phyloP scores from a whole-genome alignment of 306 rosid species.

The Datisca glomerata region DNA sequence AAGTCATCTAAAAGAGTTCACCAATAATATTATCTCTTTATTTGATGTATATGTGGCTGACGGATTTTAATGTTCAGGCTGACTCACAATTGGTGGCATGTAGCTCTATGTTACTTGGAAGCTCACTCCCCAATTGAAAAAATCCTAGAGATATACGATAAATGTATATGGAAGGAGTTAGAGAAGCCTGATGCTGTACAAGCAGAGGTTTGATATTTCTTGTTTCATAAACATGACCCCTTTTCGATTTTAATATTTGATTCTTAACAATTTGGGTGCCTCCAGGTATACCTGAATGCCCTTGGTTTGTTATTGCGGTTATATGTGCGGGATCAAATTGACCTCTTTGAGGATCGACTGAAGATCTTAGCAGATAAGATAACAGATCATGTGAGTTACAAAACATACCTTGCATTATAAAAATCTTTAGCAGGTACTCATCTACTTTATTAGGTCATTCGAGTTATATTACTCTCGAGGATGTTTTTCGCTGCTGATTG shows the following conservation, averaged over 20 bases:
- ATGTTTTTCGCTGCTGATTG: too few relatives aligned
- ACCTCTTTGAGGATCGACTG: conserved; percentile 38
- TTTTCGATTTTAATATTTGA: conserved; percentile 11
- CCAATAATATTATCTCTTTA: conserved; percentile 2
- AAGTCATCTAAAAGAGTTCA: conserved; percentile 3
- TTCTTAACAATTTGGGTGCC: conserved; percentile 3
- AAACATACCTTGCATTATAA: too few relatives aligned
- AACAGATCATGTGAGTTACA: conserved; percentile 60
- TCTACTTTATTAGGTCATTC: too few relatives aligned
- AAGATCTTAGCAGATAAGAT: conserved; percentile 33
- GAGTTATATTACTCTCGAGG: too few relatives aligned
- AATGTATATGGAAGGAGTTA: conserved; percentile 75
- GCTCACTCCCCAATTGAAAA: conserved; percentile 49
- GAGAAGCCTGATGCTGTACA: conserved; percentile 37
- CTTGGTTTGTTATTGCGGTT: conserved; percentile 57
- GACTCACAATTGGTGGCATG: conserved; percentile 99
- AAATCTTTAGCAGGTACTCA: too few relatives aligned
- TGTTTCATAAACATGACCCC: conserved; percentile 2
- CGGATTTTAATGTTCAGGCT: conserved; percentile 36
- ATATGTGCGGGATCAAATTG: conserved; percentile 43
- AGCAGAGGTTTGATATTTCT: conserved; percentile 38
- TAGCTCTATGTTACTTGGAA: conserved; percentile 83
- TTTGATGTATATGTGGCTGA: conserved; percentile 9
- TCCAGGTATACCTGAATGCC: conserved; percentile 81
- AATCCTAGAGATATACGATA: conserved; percentile 53